Percentiles rank a stretch among this genome's conserved stretches.
phyloP scores from a whole-genome alignment of 345 rosid genomes.

The Heritiera littoralis region DNA sequence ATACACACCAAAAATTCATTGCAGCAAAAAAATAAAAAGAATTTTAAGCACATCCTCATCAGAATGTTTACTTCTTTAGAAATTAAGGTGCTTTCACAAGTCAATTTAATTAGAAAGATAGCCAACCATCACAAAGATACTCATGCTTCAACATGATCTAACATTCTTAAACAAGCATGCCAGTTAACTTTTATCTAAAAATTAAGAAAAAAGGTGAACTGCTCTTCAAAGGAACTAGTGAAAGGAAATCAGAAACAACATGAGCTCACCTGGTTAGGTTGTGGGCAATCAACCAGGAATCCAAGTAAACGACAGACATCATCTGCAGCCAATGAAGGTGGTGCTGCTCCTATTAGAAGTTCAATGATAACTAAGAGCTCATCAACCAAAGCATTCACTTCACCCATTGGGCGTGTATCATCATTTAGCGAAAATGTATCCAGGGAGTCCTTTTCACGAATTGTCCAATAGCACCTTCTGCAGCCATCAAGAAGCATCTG shows the following conservation, averaged over 20 bases:
- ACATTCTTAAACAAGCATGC: not conserved
- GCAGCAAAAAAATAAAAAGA: conserved; percentile 4
- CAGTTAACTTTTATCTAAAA: not conserved
- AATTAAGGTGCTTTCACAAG: conserved; percentile 5
- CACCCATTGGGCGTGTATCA: conserved; percentile 79
- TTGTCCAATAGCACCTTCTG: conserved; percentile 97
- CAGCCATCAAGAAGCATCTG: conserved; percentile 99
- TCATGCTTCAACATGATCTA: not conserved
- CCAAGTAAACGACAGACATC: conserved; percentile 87
- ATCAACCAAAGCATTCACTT: conserved; percentile 94
- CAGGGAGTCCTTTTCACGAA: conserved; percentile 79
- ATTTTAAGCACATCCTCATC: not conserved
- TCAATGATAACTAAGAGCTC: conserved; percentile 97
- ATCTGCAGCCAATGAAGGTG: conserved; percentile 74
- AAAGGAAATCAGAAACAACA: not conserved
- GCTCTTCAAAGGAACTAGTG: conserved; percentile 8
- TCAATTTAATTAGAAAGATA: conserved; percentile 9
- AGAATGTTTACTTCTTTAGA: not conserved
- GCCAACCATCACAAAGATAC: not conserved
- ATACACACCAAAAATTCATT: not conserved
- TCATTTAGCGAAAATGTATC: conserved; percentile 58
- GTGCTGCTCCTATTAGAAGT: conserved; percentile 89
- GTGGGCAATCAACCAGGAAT: conserved; percentile 95
- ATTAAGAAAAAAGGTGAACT: not conserved
- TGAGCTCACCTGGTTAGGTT: conserved; percentile 82